Evolutionary conservation across 1,139 yeast species (phyloP).

Genomic region (Kluyveromyces sp.): DNA sequence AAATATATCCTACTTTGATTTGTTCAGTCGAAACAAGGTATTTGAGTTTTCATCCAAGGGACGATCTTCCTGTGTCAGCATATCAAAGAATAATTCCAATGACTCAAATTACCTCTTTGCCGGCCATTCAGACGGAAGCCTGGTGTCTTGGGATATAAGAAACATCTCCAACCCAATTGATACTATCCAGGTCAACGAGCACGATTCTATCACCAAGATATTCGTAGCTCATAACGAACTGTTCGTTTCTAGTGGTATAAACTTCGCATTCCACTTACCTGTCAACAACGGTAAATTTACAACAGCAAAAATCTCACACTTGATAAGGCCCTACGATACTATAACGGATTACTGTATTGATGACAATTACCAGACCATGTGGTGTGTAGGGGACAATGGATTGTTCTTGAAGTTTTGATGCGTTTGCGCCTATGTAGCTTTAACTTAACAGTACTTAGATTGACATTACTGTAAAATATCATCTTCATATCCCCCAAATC

Average conservation of each 20-base stretch:
- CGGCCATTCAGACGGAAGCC: conserved; percentile 44
- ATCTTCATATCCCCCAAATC: too few relatives aligned
- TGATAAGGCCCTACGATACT: conserved; percentile 1
- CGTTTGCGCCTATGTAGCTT: too few relatives aligned
- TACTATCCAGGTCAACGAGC: conserved; percentile 13
- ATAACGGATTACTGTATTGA: conserved; percentile 4
- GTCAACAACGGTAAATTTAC: not conserved
- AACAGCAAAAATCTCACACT: not conserved
- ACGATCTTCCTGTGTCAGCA: conserved; percentile 15
- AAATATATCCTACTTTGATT: conserved; percentile 37
- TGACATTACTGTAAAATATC: too few relatives aligned
- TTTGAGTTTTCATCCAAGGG: conserved; percentile 19
- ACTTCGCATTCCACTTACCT: conserved; percentile 1
- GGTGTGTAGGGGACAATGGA: conserved; percentile 5
- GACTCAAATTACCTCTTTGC: conserved; percentile 25
- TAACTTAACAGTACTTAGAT: not conserved
- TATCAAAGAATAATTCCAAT: conserved; percentile 15
- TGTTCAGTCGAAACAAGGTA: conserved; percentile 23
- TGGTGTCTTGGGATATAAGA: conserved; percentile 38
- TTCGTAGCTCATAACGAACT: conserved; percentile 9
- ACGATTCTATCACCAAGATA: conserved; percentile 15
- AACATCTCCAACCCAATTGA: conserved; percentile 15
- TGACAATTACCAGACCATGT: not conserved
- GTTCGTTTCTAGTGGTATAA: conserved; percentile 12
- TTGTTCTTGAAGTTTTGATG: conserved; percentile 1